A percentile compares a stretch with the other conserved stretches of the same genome.
Conservation (phyloP, 2,329 filamentous ascomycete genomes). For the Arthrobotrys sinensis region DNA sequence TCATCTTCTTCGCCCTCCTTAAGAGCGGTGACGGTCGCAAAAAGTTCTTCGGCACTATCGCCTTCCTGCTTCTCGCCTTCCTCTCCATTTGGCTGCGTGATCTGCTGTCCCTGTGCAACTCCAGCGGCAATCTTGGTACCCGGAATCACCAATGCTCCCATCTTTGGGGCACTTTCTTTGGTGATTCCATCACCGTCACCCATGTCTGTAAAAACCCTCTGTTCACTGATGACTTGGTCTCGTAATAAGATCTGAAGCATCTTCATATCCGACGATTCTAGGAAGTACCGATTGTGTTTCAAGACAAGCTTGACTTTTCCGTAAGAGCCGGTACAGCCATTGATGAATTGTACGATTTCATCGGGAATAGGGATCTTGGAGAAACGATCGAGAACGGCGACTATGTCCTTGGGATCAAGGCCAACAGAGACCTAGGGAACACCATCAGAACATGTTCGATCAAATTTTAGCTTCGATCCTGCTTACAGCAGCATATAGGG, state of each 20-base stretch:
- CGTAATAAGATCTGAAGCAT: conserved; percentile 89
- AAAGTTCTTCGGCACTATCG: conserved; percentile 74
- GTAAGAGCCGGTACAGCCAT: conserved; percentile 88
- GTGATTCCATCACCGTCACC: conserved; percentile 78
- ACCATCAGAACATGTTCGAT: conserved; percentile 15
- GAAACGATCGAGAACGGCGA: conserved; percentile 87
- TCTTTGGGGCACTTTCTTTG: conserved; percentile 85
- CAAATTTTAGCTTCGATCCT: not conserved
- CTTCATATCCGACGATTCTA: conserved; percentile 89
- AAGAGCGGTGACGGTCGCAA: conserved; percentile 73
- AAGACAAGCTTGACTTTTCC: conserved; percentile 96
- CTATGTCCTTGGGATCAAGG: conserved; percentile 89
- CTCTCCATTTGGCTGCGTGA: conserved; percentile 50
- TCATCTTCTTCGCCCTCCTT: conserved; percentile 81
- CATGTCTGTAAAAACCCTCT: conserved; percentile 78
- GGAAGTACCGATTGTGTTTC: conserved; percentile 93
- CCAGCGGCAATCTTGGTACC: conserved; percentile 94
- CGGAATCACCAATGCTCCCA: conserved; percentile 89
- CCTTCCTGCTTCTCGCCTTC: conserved; percentile 73
- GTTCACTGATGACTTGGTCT: conserved; percentile 84
- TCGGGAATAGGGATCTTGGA: conserved; percentile 89
- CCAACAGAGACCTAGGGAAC: conserved; percentile 79
- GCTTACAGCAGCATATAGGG: conserved; percentile 85
- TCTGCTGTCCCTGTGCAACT: conserved; percentile 77
- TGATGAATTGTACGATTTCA: conserved; percentile 83